Base-by-base conservation (phyloP, 345 rosid species). In the Rhizophora apiculata region DNA sequence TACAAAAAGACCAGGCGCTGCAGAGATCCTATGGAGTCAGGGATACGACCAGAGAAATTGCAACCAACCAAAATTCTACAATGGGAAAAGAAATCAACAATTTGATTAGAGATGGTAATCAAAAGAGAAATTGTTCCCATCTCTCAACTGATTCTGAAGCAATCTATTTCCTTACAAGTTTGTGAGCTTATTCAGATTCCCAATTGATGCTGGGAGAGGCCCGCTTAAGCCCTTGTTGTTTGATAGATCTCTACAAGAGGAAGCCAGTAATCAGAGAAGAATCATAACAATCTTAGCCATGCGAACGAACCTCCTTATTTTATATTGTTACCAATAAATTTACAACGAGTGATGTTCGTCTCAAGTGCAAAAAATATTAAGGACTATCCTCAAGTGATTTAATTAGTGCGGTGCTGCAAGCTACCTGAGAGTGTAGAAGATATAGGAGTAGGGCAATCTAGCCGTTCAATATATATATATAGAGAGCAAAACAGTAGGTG, bases 1-100 rank as follows among this genome's bases (percentile, higher is more conserved):
- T 85, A 95, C 99, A 95, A 79, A 76, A 29, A 67, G 9, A 67
- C 62, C 59, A 95, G 91, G 63, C 62, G 31, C 67, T 22, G 32
- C 13, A 95, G 76, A 15, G 83, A 75, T 72, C 99, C 99, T 15
- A 95, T 75, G 0, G 96, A 63, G 1, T 74, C 75, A 7, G 99
- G 99, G 72, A 95, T 79, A 49, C 62, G 80, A 64, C 98, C 99
- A 39, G 72, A 71, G 77, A 95, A 82, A 68, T 88, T 26, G 65
- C 97, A 95, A 60, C 96, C 92, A 26, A 87, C 86, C 67, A 95
- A 87, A 39, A 83, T 75, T 76, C 99, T 92, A 43, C 18, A 69
- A 72, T 34, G 32, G 27, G 67, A 67, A 68, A 30, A 43, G 53
- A 60, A 63, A 2, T 13, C 18, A 64, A 8, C 13, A 21, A 18